Base-by-base conservation (phyloP, 345 rosid genomes). In the Camelina sativa region DNA sequence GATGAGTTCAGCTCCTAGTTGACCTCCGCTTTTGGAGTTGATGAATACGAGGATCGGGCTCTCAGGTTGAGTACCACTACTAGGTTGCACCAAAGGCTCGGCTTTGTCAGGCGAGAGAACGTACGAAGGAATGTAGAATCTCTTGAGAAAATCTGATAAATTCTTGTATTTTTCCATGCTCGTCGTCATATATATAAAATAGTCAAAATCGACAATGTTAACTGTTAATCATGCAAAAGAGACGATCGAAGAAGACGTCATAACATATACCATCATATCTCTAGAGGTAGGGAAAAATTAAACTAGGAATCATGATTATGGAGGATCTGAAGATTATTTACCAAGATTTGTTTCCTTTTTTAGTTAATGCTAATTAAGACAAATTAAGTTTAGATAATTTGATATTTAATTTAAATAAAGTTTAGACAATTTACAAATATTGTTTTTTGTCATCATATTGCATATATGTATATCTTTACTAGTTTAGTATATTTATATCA, bases 21-120 rank as follows among this genome's bases (percentile, higher is more conserved):
- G 98, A 16, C 92, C 98, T 2, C 97, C 97, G 55, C 96, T 94
- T 77, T 77, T 91, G 79, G 97, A 86, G 82, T 94, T 94, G 76
- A 94, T 77, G 73, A 91, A 91, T 15, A 91, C 96, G 25, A 94
- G 58, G 51, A 88, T 82, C 0, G 98, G 97, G 61, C 74, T 85
- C 56, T 32, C 43, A 6, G 98, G 91, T 40, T 93, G 86, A 35
- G 30, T 66, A 59, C 44, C 67, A 35, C 35, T 66, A 59, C 53
- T 71, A 2, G 67, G 71, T 69, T 30, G 67, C 15, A 37, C 54
- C 0, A 60, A 73, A 11, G 25, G n/a, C 28, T 83, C 73, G 0
- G 80, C 72, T 59, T 86, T 9, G 2, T 34, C 86, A 22, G 87
- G 80, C n/a, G 55, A 65, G 25, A 92, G 75, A 23, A 93, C 61